A percentile compares a stretch with the other conserved stretches of the same genome.
These are phyloP conservation scores for Arabidopsis arenosa DNA, from an alignment of 345 rosid species.

Conservation along the genomic window DNA sequence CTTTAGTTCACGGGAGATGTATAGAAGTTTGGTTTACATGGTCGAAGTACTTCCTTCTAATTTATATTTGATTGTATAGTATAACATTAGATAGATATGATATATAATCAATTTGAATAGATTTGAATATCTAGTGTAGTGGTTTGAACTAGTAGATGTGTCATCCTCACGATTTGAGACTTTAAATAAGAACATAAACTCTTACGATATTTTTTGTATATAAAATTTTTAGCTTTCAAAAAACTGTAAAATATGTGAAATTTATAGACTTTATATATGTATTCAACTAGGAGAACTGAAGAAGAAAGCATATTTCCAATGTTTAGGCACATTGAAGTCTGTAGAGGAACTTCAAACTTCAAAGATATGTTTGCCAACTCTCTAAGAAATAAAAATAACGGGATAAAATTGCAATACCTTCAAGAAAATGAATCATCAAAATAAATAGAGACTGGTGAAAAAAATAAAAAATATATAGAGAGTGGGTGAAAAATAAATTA, in stretches of 20 bases:
- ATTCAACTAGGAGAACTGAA: not conserved
- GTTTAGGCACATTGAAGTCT: not conserved
- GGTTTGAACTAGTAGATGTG: not conserved
- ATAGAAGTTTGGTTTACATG: conserved; percentile 29
- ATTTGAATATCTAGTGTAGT: not conserved
- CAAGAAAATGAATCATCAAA: not conserved
- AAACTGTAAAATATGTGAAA: not conserved
- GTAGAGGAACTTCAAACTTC: not conserved
- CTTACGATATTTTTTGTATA: too few species aligned
- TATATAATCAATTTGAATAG: not conserved
- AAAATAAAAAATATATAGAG: too few species aligned
- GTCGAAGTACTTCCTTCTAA: conserved; percentile 15
- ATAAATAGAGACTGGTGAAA: not conserved
- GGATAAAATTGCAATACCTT: not conserved
- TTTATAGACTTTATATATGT: not conserved
- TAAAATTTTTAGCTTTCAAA: too few species aligned
- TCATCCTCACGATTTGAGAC: not conserved
- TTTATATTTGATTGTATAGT: not conserved
- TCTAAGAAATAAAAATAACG: not conserved
- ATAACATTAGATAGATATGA: not conserved
- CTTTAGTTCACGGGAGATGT: conserved; percentile 19
- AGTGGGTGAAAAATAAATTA: too few species aligned
- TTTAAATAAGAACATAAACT: not conserved
- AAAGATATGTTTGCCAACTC: not conserved
- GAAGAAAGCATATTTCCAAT: not conserved